Evolutionary conservation across 2,329 filamentous ascomycete species (phyloP).

Genomic region (Penicillium thymicola): DNA sequence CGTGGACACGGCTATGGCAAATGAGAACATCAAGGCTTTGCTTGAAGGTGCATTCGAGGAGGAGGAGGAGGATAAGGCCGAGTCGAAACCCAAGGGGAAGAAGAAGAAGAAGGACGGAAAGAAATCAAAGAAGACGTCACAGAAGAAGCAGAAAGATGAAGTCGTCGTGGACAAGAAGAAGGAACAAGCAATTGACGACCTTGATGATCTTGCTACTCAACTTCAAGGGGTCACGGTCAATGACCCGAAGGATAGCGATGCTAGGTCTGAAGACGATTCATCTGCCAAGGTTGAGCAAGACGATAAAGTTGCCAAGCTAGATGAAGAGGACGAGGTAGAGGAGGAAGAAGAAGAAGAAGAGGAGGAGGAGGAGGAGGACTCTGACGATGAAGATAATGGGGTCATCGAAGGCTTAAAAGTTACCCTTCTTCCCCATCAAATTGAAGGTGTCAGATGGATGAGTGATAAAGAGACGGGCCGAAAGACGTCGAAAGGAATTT

Average conservation of each 20-base stretch:
- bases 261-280: conserved; percentile 41
- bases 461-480: conserved; percentile 82
- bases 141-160: conserved; percentile 3
- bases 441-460: conserved; percentile 95
- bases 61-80: conserved; percentile 42
- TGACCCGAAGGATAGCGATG: conserved; percentile 24
- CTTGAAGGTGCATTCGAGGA: conserved; percentile 52
- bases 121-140: conserved; percentile 10
- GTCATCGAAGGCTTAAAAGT: conserved; percentile 78
- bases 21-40: conserved; percentile 51
- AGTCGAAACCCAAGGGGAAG: conserved; percentile 39
- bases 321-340: conserved; percentile 37
- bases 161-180: conserved; percentile 10
- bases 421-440: conserved; percentile 86
- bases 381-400: conserved; percentile 58
- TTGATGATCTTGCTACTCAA: conserved; percentile 45
- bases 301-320: conserved; percentile 21
- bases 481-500: conserved; percentile 70
- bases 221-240: conserved; percentile 43
- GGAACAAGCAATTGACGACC: conserved; percentile 29
- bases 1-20: conserved; percentile 49
- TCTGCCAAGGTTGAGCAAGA: conserved; percentile 63
- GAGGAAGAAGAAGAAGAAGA: conserved; percentile 35
- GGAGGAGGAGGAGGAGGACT: conserved; percentile 47
- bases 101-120: conserved; percentile 27